Evolutionary conservation across 768 basidiomycete species (phyloP).

Genomic region (Leccinum obscurum): DNA sequence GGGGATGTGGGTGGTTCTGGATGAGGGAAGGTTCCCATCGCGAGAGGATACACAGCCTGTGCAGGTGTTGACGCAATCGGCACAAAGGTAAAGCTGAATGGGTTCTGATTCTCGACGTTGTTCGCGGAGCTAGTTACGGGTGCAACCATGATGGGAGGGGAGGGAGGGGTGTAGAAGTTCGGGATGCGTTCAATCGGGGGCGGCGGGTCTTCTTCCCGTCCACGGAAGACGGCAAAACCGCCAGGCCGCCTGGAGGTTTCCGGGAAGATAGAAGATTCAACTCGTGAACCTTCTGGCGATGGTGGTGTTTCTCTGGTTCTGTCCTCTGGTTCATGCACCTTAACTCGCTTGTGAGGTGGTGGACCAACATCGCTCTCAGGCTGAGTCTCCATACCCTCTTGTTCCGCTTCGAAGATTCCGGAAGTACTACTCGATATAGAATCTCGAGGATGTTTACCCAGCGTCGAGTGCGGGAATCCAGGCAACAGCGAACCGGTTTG

Average conservation of each 20-base stretch:
- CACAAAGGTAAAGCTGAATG: slow-evolving; percentile 53
- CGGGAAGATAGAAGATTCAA: slow-evolving; percentile 16
- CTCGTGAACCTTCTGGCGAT: slow-evolving; percentile 14
- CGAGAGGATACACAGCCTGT: slow-evolving; percentile 38
- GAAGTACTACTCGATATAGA: slow-evolving; percentile 44
- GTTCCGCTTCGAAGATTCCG: slow-evolving; percentile 43
- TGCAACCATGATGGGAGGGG: slow-evolving; percentile 38
- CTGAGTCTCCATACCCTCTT: slow-evolving; percentile 42
- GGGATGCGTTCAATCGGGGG: slow-evolving; percentile 55
- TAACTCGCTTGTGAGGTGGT: slow-evolving; percentile 56
- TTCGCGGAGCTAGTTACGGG: slow-evolving; percentile 47
- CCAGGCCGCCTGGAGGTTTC: slow-evolving; percentile 25
- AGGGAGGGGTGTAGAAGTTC: slow-evolving; percentile 47
- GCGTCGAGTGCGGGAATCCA: slow-evolving; percentile 44
- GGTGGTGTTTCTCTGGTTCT: slow-evolving; percentile 15
- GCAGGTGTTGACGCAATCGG: slow-evolving; percentile 55
- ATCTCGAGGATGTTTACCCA: slow-evolving; percentile 70
- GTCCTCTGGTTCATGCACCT: slow-evolving; percentile 31
- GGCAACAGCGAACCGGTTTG: slow-evolving; percentile 28
- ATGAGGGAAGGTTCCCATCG: slow-evolving; percentile 38
- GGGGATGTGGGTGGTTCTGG: slow-evolving; percentile 37
- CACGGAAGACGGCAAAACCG: slow-evolving; percentile 51
- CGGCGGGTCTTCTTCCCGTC: slow-evolving; percentile 42
- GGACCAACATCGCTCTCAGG: slow-evolving; percentile 39
- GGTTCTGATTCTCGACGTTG: slow-evolving; percentile 53